Evolutionary conservation across 2,329 filamentous ascomycete genomes (phyloP).

Genomic region (Cladosporium oxysporum): DNA sequence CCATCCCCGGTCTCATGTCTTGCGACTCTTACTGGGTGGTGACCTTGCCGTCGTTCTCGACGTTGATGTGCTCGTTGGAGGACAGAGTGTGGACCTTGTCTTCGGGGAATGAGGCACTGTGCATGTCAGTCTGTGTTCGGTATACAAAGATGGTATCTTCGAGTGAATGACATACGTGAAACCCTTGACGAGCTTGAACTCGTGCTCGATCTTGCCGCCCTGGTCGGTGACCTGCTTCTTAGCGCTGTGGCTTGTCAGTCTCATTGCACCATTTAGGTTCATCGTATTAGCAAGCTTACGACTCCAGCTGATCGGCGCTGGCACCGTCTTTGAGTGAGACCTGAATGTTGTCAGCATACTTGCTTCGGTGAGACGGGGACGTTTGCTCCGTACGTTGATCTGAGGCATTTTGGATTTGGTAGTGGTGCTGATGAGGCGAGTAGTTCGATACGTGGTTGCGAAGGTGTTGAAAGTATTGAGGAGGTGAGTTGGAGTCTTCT

Average conservation of each 20-base stretch:
- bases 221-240: conserved; percentile 74
- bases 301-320: conserved; percentile 64
- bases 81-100: conserved; percentile 67
- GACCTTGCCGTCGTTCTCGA: conserved; percentile 74
- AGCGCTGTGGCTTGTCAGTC: conserved; percentile 53
- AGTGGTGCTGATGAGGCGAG: conserved; percentile 6
- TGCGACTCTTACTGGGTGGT: conserved; percentile 62
- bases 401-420: conserved; percentile 27
- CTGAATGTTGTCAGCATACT: conserved; percentile 49
- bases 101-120: conserved; percentile 72
- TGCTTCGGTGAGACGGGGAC: neutral
- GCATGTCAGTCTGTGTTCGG: neutral
- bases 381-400: conserved; percentile 33
- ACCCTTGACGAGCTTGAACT: conserved; percentile 85
- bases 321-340: conserved; percentile 77
- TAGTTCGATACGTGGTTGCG: conserved; percentile 14
- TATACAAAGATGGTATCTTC: neutral
- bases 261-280: neutral
- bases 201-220: conserved; percentile 80
- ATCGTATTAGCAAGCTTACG: conserved; percentile 50
- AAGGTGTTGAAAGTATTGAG: neutral
- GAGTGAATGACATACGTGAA: conserved; percentile 70
- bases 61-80: conserved; percentile 70
- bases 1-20: neutral
- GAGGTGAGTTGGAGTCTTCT: neutral